Percentiles rank a stretch among this genome's conserved stretches.
These are phyloP conservation scores for Mallotus repandus DNA, from an alignment of 441 rosid species.

Conservation along the genomic window DNA sequence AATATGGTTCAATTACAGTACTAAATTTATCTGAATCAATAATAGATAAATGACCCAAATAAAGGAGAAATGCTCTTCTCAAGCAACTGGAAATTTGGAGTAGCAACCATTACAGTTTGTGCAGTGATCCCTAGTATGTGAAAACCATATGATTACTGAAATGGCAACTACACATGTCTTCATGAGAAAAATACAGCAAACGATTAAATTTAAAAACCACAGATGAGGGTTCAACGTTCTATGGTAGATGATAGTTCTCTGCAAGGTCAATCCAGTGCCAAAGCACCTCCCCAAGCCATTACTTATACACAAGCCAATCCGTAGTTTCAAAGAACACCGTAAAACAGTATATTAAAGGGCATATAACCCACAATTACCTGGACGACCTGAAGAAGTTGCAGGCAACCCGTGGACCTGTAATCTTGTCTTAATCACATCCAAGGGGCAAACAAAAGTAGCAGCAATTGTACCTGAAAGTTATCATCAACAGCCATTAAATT, in stretches of 20 bases:
- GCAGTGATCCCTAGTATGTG: background rate
- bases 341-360: background rate
- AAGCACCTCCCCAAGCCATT: background rate
- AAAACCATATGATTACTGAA: background rate
- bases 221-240: slow-evolving; percentile 2
- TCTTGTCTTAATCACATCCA: slow-evolving; percentile 97
- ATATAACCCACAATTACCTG: slow-evolving; percentile 42
- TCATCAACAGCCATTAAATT: slow-evolving; percentile 12
- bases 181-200: background rate
- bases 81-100: background rate
- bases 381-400: slow-evolving; percentile 43
- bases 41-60: background rate
- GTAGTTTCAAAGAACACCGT: background rate
- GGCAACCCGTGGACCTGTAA: slow-evolving; percentile 91
- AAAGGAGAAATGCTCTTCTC: background rate
- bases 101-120: background rate
- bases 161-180: background rate
- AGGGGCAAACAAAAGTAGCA: slow-evolving; percentile 88
- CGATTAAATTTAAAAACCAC: background rate
- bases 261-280: background rate
- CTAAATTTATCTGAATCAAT: background rate
- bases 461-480: slow-evolving; percentile 72
- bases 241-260: background rate
- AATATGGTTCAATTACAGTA: background rate
- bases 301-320: background rate